Evolutionary conservation across 176 grass and related monocot species (phyloP), one percentile per base, ranked within the genome.

Genomic region (Puccinellia tenuiflora): DNA sequence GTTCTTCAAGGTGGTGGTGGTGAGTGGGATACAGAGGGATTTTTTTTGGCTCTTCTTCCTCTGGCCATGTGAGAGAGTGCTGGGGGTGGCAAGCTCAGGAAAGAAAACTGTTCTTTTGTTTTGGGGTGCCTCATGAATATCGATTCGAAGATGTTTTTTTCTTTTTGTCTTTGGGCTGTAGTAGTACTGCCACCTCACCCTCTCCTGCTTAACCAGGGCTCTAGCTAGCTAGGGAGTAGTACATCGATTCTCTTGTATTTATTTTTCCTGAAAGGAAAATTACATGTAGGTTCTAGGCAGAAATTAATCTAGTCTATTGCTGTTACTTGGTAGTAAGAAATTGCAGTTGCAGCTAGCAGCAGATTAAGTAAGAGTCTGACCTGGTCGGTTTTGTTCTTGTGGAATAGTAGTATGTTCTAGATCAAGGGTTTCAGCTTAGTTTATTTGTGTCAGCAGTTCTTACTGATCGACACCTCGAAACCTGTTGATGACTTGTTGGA

Each of bases 1-100:
- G 81, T 76, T 87, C 86, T 90, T 86, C 88, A 82, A 78, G 59
- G 68, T 46, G 88, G 67, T 87, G 59, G 68, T 46, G 88, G 67
- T 87, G 74, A 88, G 78, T 91, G 80, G 86, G 88, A 60, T 84
- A 86, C 81, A 91, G 82, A 72, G 90, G 85, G 88, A 82, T 60
- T 74, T 88, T 66, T 97, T 90, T 90, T 90, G 86, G 88, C 80
- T 90, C 89, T 89, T 90, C 90, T 85, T 91, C 93, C 86, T 94
- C 90, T 96, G 90, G 78, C 90, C 88, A 90, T 92, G 90, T 90
- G 90, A 77, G 47, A 74, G 70, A 67, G 56, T 81, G 43, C 33
- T 2, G 2, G 59, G 2, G 59, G 83, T 73, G 86, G 87, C 77
- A 57, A 76, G 79, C 86, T 77, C 73, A 84, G 51, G 14, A 84